Evolutionary conservation across 1,284 basidiomycete species (phyloP), one percentile per base, ranked within the genome.

Genomic region (Phylloporus gajari): DNA sequence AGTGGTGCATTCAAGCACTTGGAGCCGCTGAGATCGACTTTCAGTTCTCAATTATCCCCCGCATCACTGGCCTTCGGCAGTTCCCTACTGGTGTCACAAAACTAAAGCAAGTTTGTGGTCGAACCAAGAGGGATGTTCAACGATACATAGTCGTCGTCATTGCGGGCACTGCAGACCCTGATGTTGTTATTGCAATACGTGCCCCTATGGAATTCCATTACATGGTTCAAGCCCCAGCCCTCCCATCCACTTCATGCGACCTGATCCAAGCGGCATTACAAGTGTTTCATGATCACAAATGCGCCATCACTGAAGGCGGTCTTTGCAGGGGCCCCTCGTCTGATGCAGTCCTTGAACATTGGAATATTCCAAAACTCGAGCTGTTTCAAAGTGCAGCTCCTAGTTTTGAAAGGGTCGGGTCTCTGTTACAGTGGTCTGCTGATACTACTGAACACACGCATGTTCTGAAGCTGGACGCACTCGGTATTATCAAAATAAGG

Each of bases 401-500:
- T 2, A 59, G 58, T 12, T 32, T 59, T 21, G 3, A 17, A 3
- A 30, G 35, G 0, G 58, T 35, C 5, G 19, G 58, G 8, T 59
- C 30, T 11, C 8, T 59, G 27, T 9, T 59, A 9, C 32, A 35
- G 11, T 59, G 32, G 58, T 59, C 58, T 2, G 32, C 58, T 32
- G 58, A 59, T 17, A 35, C 58, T 9, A 59, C 58, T 1, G 30
- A 59, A 23, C 32, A 59, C 12, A 9, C 58, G 1, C 58, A 59
- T 15, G 81, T 96, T 94, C 78, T 96, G 85, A 63, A 99, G 87
- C 19, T n/a, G n/a, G n/a, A n/a, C n/a, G n/a, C n/a, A n/a, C n/a
- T n/a, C n/a, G n/a, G n/a, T n/a, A n/a, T n/a, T n/a, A n/a, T n/a
- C n/a, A n/a, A n/a, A n/a, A n/a, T n/a, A n/a, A n/a, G n/a, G n/a